Evolutionary conservation across 2,329 filamentous ascomycete genomes (phyloP), one percentile per base, ranked within the genome.

Genomic region (Ophiostoma triangulosporum): DNA sequence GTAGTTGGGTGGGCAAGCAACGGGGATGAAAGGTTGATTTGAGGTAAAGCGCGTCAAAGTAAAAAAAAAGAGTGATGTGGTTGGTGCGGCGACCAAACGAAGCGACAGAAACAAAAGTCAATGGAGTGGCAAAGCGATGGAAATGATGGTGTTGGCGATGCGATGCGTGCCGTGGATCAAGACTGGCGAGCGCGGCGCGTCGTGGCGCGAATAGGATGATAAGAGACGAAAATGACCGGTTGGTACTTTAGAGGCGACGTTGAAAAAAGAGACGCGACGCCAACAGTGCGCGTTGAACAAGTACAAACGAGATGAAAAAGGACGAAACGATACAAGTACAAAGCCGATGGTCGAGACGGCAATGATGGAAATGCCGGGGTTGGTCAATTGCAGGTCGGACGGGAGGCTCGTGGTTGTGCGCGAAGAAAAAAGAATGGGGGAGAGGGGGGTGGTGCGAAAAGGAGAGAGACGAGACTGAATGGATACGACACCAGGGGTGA

Each of bases 121-220:
- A 35, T 35, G 24, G 9, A 35, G 46, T 54, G 38, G 53, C 48
- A 22, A 38, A 20, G 17, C 35, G 20, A 38, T 38, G 35, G 20
- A 9, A 24, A 43, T 22, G 20, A 24, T 43, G 38, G 38, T 43
- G 38, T 14, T 22, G 38, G 38, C 38, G 48, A 36, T 36, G 29
- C 20, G 48, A 50, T 36, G 48, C 31, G 48, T 32, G 48, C 22
- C 48, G 48, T 35, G 31, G 31, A 50, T 46, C 29, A 46, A 29
- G 43, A 29, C 24, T 9, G 29, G 26, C 33, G 29, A 29, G 31
- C 46, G 29, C 17, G 48, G 54, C 51, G 54, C 51, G 54, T 56
- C 54, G 43, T 54, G 54, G 45, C 54, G 48, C 51, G 54, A 20
- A 24, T 11, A n/a, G n/a, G n/a, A n/a, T n/a, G 20, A 38, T 7